Base-by-base conservation (phyloP, 2,329 filamentous ascomycete species). In the Monosporascus cannonballus region DNA sequence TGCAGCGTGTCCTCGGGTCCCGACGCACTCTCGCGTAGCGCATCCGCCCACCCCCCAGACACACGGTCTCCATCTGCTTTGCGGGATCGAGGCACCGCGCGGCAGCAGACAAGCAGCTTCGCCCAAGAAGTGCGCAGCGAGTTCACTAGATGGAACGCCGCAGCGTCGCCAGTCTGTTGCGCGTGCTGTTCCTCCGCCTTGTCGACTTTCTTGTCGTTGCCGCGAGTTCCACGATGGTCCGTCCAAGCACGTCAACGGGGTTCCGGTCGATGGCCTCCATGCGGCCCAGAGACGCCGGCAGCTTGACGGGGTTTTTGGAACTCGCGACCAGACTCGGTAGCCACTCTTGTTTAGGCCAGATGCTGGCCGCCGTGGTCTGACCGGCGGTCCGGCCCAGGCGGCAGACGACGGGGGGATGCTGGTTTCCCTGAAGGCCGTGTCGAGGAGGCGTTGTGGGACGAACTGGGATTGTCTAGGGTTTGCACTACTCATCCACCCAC, bases 371-470 rank as follows among this genome's bases (percentile, higher is more conserved):
- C 6, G 54, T 34, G 7, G 50, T 57, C 9, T 59, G 56, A 4
- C 61, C 59, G 2, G 60, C 54, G 24, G 63, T 38, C 41, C 62
- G 60, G 3, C 59, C 60, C 1, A 64, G 54, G 11, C 58, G 59
- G 46, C 52, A 58, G 30, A 60, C 42, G n/a, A 50, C 25, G 7
- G 53, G 2, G 57, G 48, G 30, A 63, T 44, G 9, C 42, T 48
- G 3, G 56, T 55, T 17, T 59, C 55, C 17, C 49, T 47, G 3
- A 54, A 54, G 6, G 59, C 59, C 1, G 47, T 45, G 24, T 63
- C 54, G 6, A 64, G 55, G 0, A 64, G 25, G 8, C 55, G 58
- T 51, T 63, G 59, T 1, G 61, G 49, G 37, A 61, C 27, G 22
- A 64, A 58, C 55, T 64, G 3, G 20, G 56, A 57, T 38, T 58